Base-by-base conservation (phyloP, 176 grass and related monocot genomes). In the Otatea glauca region DNA sequence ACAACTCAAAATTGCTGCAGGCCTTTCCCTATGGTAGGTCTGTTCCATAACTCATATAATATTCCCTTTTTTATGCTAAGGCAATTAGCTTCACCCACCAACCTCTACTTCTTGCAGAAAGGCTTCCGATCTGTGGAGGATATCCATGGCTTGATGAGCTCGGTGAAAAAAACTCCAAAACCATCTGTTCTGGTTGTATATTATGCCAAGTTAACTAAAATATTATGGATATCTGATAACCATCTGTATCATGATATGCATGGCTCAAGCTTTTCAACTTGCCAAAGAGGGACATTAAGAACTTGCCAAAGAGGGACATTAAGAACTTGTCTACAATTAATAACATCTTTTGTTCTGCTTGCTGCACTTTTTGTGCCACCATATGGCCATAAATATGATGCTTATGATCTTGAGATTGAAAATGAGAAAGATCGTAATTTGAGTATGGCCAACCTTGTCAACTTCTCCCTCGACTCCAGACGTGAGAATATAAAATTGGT, bases 201-300 rank as follows among this genome's bases (percentile, higher is more conserved):
- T 85, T 94, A 99, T 76, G 90, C 93, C 38, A 99, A 99, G 61
- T 77, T 99, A 62, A 99, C 91, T 21, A 93, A 99, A 81, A 94
- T 99, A 85, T 99, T 99, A 85, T 96, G 93, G 91, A 91, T 94
- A 82, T 93, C 97, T 12, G 91, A 96, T 70, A 94, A 89, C 39
- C 89, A 94, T 79, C 72, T 99, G 41, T 95, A 99, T 70, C 91
- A 96, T 85, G 96, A 1, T 99, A 99, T 82, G 91, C 96, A 21
- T 99, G 96, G 93, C 84, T 99, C 66, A 99, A 96, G 83, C 91
- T 99, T 83, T 99, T 99, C 68, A 82, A 89, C 51, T 75, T 99
- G 80, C 96, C 96, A 69, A 99, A 99, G 86, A 96, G 88, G 70
- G 96, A 96, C 74, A 99, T 96, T 60, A 99, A 99, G 65, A 99